phyloP scores from a whole-genome alignment of 2,329 filamentous ascomycete genomes.

The Phyllosticta capitalensis region DNA sequence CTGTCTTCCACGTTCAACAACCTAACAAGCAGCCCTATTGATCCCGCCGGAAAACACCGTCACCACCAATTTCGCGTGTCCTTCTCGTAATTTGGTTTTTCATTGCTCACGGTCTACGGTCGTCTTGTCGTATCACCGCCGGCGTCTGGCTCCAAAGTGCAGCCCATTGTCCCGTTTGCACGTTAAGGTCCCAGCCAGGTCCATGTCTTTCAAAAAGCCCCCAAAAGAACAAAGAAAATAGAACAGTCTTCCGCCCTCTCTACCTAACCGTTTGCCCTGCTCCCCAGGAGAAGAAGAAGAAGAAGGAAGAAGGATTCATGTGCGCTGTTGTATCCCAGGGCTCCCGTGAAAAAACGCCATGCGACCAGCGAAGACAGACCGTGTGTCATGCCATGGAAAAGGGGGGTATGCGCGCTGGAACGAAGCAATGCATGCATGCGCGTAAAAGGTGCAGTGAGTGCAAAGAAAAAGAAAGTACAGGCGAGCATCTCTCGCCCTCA shows the following conservation, averaged over 20 bases:
- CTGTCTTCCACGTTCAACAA: no score
- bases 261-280: conserved; percentile 7
- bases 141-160: not conserved
- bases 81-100: not conserved
- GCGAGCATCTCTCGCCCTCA: not conserved
- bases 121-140: not conserved
- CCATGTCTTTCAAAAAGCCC: conserved; percentile 10
- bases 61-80: no score
- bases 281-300: not conserved
- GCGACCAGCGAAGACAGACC: conserved; percentile 7
- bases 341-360: conserved; percentile 7
- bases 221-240: not conserved
- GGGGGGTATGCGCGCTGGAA: conserved; percentile 28
- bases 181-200: conserved; percentile 1
- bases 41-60: no score
- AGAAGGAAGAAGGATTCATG: conserved; percentile 3
- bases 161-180: not conserved
- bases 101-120: not conserved
- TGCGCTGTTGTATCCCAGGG: conserved; percentile 4
- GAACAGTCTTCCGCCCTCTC: conserved; percentile 4
- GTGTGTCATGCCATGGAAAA: conserved; percentile 24
- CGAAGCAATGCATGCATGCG: conserved; percentile 21
- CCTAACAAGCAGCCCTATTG: no score
- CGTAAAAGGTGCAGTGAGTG: conserved; percentile 15
- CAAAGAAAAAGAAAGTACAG: conserved; percentile 5